Evolutionary conservation across 179 eudicot species (phyloP), one percentile per base, ranked within the genome.

Genomic region (Silene vulgaris): DNA sequence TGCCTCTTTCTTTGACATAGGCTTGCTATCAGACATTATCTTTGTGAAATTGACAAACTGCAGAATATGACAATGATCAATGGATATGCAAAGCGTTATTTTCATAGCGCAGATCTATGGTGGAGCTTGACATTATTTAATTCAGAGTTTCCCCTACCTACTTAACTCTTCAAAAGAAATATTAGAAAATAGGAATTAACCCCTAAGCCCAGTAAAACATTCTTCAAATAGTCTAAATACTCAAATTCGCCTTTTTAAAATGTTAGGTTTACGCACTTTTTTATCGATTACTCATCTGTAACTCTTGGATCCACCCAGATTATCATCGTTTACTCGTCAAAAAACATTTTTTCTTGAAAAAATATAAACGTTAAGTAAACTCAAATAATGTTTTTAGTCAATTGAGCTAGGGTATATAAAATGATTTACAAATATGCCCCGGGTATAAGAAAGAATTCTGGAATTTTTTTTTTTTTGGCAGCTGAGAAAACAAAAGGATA

Each of bases 1-100:
- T 78, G 97, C 80, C 83, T 91, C 97, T 80, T 86, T 90, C 79
- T 87, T 91, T 5, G 87, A 72, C 70, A 57, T 74, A 52, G 80
- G 80, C 32, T 81, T 79, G 74, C 85, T 86, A 71, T 86, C 93
- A 0, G 93, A 87, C 90, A 90, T 91, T 45, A 91, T 90, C 73
- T 90, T 89, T 50, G 91, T 86, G 85, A 90, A 90, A 81, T 91
- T 84, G 43, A 91, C 97, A 71, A 91, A 91, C 97, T 91, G 89
- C 79, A 83, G 54, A 75, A 19, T 61, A 63, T 20, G 30, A 67
- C 8, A 68, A 12, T 21, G 29, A 67, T 54, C 35, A 17, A 48
- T 23, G 67, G 35, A 28, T 17, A 26, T 6, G 17, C 13, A n/a
- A 67, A 35, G 6, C 3, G 52, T 6, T 17, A 29, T 30, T 65